Conservation (phyloP, 2,329 filamentous ascomycete genomes). For the Pyrenochaeta sp. region DNA sequence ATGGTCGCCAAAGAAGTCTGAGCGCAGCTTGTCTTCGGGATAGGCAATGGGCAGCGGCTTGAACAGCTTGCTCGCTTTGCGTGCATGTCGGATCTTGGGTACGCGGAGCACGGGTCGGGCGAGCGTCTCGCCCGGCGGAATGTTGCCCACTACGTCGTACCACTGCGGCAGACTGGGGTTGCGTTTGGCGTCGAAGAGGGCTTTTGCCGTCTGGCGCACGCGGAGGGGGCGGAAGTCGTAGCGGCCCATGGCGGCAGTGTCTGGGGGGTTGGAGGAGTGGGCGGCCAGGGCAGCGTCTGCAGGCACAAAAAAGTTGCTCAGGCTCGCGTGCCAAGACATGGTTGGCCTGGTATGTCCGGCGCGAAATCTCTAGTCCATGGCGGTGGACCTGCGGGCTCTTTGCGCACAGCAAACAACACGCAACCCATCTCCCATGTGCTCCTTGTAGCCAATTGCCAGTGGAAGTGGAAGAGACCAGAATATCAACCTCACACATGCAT, state of each 20-base stretch:
- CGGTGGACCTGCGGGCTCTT: too few species aligned
- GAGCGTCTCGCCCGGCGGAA: conserved; percentile 68
- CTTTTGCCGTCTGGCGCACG: conserved; percentile 62
- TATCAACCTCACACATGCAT: conserved; percentile 22
- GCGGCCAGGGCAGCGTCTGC: not conserved
- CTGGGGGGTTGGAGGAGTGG: not conserved
- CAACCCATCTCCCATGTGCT: not conserved
- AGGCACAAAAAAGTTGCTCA: not conserved
- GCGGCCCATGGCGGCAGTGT: conserved; percentile 56
- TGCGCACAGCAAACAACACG: too few species aligned
- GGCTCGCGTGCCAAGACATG: not conserved
- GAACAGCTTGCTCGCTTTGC: conserved; percentile 78
- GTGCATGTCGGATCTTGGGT: conserved; percentile 50
- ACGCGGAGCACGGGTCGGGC: conserved; percentile 63
- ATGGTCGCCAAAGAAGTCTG: conserved; percentile 89
- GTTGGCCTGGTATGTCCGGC: not conserved
- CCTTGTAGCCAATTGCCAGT: conserved; percentile 18
- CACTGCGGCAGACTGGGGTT: conserved; percentile 59
- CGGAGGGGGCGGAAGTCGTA: conserved; percentile 61
- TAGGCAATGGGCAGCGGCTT: conserved; percentile 80
- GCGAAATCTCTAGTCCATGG: not conserved
- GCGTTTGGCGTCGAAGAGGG: conserved; percentile 57
- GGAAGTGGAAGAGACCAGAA: too few species aligned
- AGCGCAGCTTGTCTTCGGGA: conserved; percentile 82
- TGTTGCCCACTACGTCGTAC: conserved; percentile 64